phyloP scores from a whole-genome alignment of 768 basidiomycete genomes.

The Trametopsis cervina region DNA sequence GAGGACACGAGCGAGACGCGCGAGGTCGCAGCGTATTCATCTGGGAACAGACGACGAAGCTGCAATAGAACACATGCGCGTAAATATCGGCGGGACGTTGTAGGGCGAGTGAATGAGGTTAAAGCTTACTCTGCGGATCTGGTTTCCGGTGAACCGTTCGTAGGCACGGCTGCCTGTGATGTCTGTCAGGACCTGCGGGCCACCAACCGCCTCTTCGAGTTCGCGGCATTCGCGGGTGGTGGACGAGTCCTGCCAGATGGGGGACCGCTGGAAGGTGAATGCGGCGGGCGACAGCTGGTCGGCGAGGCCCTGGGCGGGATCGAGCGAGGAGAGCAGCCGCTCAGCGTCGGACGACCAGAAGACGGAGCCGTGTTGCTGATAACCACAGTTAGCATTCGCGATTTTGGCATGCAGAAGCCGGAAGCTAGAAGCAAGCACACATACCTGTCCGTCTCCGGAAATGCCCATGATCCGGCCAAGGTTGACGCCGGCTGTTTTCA shows the following conservation, averaged over 20 bases:
- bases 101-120: background rate
- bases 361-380: constrained; percentile 81
- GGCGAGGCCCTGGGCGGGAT: constrained; percentile 41
- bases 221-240: constrained; percentile 67
- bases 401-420: background rate
- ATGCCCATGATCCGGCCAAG: constrained; percentile 53
- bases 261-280: constrained; percentile 60
- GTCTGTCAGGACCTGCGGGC: constrained; percentile 63
- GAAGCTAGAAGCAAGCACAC: constrained; percentile 15
- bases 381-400: background rate
- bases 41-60: constrained; percentile 50
- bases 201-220: constrained; percentile 63
- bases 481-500: constrained; percentile 53
- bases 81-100: constrained; percentile 7
- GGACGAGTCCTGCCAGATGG: constrained; percentile 92
- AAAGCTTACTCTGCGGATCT: constrained; percentile 62
- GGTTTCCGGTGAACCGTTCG: constrained; percentile 82
- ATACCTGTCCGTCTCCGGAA: constrained; percentile 75
- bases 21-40: constrained; percentile 50
- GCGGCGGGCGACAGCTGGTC: constrained; percentile 57
- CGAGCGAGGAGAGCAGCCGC: constrained; percentile 43
- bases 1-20: constrained; percentile 78
- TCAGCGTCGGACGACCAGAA: constrained; percentile 66
- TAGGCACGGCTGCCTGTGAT: constrained; percentile 80
- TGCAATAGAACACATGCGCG: constrained; percentile 21